Percentiles rank a stretch among this genome's conserved stretches.
Conservation (phyloP, 305 asterid genomes). For the Rubia balearica region DNA sequence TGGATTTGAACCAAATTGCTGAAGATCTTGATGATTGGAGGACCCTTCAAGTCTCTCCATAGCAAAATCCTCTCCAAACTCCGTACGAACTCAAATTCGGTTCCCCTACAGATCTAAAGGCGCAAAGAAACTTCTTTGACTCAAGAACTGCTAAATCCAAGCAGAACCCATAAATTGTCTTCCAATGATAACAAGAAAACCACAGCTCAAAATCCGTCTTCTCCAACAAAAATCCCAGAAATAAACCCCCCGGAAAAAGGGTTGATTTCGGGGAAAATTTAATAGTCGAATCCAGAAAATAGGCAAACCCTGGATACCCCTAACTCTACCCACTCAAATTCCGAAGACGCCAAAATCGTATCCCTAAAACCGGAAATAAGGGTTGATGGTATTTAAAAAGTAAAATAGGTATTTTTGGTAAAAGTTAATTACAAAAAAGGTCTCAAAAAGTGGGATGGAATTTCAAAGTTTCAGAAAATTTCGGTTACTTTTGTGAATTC, state of each 20-base stretch:
- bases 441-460: no score
- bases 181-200: not conserved
- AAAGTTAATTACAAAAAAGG: no score
- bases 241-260: not conserved
- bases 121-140: not conserved
- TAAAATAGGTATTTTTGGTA: no score
- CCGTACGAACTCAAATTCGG: conserved; percentile 10
- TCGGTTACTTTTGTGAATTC: no score
- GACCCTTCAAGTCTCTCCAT: conserved; percentile 70
- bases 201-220: not conserved
- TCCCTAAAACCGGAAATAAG: no score
- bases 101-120: not conserved
- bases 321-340: not conserved
- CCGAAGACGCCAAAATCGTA: not conserved
- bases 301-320: conserved; percentile 6
- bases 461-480: no score
- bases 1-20: conserved; percentile 51
- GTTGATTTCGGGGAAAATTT: not conserved
- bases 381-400: no score
- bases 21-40: conserved; percentile 42
- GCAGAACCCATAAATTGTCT: not conserved
- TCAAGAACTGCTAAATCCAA: conserved; percentile 3
- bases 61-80: conserved; percentile 10
- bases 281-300: not conserved
- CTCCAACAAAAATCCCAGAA: not conserved